Base-by-base conservation (phyloP, 1,284 basidiomycete species). In the Erythrobasidium hasegawianum region DNA sequence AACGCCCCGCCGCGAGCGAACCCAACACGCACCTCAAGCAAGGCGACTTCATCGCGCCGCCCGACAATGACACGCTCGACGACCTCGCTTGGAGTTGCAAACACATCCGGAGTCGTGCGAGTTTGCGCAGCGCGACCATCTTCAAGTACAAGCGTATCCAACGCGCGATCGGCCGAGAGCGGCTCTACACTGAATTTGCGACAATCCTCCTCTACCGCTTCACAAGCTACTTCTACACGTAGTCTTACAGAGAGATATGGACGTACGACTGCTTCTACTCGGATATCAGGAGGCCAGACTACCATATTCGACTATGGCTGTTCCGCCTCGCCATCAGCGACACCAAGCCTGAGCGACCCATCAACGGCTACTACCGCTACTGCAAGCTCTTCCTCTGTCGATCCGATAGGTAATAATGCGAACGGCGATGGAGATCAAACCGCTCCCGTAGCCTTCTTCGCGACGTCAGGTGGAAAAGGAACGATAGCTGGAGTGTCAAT, bases 391-490 rank as follows among this genome's bases (percentile, higher is more conserved):
- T 47, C 22, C 4, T 5, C 5, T 24, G 43, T 47, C 16, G 22
- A 18, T 47, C n/a, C n/a, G n/a, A 24, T 47, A 24, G 43, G 43
- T 14, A 24, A 47, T 24, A 47, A 47, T 16, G 43, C 43, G n/a
- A 33, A 33, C 33, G 33, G 33, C 33, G 45, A 39, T 18, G 11
- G 26, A 11, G 52, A 55, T 20, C 40, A 45, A 9, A 16, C 8
- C 4, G n/a, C 7, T 0, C 50, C 50, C 5, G 22, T 16, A 3
- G 43, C 62, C 1, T 65, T 65, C 39, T 65, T 65, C 24, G 62
- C 62, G 27, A 65, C 62, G 11, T 41, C 62, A 24, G 45, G 45
- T n/a, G 62, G 62, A 0, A 65, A 58, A 58, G 62, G 62, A 2
- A 58, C 62, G 16, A 65, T 65, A 11, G 62, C 62, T 9, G 56